Base-by-base conservation (phyloP, 2,329 filamentous ascomycete species). In the Penicillium brevicompactum region DNA sequence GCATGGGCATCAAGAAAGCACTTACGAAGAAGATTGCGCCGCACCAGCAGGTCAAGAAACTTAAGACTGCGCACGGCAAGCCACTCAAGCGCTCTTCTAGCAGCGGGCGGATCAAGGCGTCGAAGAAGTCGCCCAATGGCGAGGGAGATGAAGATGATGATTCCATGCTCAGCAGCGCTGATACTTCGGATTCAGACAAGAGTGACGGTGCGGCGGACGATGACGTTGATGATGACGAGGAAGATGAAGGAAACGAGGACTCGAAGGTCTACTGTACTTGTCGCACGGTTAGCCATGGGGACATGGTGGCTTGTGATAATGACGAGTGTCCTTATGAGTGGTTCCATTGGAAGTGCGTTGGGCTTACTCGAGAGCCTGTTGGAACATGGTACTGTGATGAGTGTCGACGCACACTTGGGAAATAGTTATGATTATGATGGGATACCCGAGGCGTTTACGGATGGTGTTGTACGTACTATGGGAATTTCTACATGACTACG, bases 241-340 rank as follows among this genome's bases (percentile, higher is more conserved):
- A 79, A 45, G 79, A 80, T 16, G 78, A 80, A 56, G 78, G 75
- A 10, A 81, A 80, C 43, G 82, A 83, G 61, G 81, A 85, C 66
- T 83, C 85, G 58, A 83, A 83, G 57, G 81, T 84, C 40, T 88
- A 87, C 67, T 88, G 85, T 71, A 86, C 85, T 61, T 88, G 85
- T 66, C 84, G 84, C 47, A 82, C 83, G 59, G 84, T 87, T 37
- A 84, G 80, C 59, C 87, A 86, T 66, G 85, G 85, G 16, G 83
- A 86, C 65, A 88, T 88, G 85, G 82, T 88, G 40, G 85, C 84
- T 11, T 88, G 85, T 65, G 85, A 88, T 69, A 87, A 87, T 67
- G 83, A 85, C 37, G 76, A 79, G 53, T 88, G 85, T 72, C 80
- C 82, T 11, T 81, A 83, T 59, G 84, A 88, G 68, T 88, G 85